These are phyloP conservation scores for Sorghum bicolor DNA, from an alignment of 176 grass and related monocot genomes.

Conservation along the genomic window Sorghum_bicolor_NCBIv3 NC_012873.2:9375501-9376000, in stretches of 20 bases:
- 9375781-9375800: conserved; percentile 41
- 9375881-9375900: conserved; percentile 70
- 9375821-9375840: not conserved
- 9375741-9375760: conserved; percentile 91
- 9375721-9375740: not conserved
- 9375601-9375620: conserved; percentile 1
- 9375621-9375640: not conserved
- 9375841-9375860: not conserved
- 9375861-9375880: conserved; percentile 93
- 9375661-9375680: not conserved
- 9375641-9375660: not conserved
- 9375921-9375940: conserved; percentile 26
- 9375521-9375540: conserved; percentile 29
- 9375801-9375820: conserved; percentile 18
- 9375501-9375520: conserved; percentile 80
- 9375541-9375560: conserved; percentile 14
- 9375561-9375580: conserved; percentile 2
- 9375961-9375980: conserved; percentile 5
- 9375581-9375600: not conserved
- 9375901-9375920: conserved; percentile 66
- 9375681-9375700: conserved; percentile 12
- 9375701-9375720: not conserved
- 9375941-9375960: conserved; percentile 15
- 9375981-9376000: not conserved
- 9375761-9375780: conserved; percentile 87